phyloP scores from a whole-genome alignment of 1,284 basidiomycete genomes.

The Neonothopanus nambi region DNA sequence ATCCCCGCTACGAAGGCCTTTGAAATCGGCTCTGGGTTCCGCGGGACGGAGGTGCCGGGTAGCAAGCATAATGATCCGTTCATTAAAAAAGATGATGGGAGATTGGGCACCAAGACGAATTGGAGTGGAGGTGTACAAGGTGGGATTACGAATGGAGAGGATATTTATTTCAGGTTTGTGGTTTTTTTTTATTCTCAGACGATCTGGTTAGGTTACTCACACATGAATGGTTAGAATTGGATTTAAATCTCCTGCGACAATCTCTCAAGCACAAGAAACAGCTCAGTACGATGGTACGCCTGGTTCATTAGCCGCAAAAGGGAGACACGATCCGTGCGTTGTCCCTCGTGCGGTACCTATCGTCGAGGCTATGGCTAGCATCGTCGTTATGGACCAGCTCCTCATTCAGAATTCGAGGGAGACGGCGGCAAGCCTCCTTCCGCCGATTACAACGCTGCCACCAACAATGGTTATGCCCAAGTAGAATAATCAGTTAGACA shows the following conservation, averaged over 20 bases:
- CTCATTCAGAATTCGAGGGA: slow-evolving; percentile 84
- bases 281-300: slow-evolving; percentile 90
- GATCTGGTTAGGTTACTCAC: not conserved
- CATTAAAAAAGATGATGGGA: slow-evolving; percentile 65
- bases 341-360: slow-evolving; percentile 98
- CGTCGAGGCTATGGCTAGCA: slow-evolving; percentile 96
- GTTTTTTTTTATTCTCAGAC: slow-evolving; percentile 15
- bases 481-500: slow-evolving; percentile 11
- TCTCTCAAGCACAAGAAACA: slow-evolving; percentile 89
- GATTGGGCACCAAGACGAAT: slow-evolving; percentile 87
- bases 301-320: slow-evolving; percentile 87
- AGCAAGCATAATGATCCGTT: slow-evolving; percentile 95
- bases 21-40: slow-evolving; percentile 97
- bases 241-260: slow-evolving; percentile 99
- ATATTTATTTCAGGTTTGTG: slow-evolving; percentile 92
- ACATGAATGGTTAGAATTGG: slow-evolving; percentile 63
- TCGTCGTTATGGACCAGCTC: slow-evolving; percentile 93
- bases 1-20: slow-evolving; percentile 99
- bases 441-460: slow-evolving; percentile 82
- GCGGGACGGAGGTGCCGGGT: slow-evolving; percentile 93
- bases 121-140: slow-evolving; percentile 98
- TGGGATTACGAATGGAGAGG: slow-evolving; percentile 96
- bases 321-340: slow-evolving; percentile 97
- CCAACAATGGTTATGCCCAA: slow-evolving; percentile 78
- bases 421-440: slow-evolving; percentile 64